Base-by-base conservation (phyloP, 352 stramenopile species). In the Phytopythium chamaehyphon region DNA sequence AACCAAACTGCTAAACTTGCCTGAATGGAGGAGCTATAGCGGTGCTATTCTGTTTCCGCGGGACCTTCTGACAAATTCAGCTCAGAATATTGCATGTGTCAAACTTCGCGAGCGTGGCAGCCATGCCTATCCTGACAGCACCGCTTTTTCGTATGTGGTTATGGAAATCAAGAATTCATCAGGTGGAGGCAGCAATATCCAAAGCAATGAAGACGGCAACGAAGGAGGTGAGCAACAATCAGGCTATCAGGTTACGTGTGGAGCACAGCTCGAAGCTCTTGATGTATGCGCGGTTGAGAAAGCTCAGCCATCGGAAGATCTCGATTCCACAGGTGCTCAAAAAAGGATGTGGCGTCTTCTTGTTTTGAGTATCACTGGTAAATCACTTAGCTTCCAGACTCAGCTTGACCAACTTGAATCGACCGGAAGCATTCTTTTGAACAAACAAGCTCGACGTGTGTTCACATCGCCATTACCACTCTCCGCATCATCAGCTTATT, bases 11-110 rank as follows among this genome's bases (percentile, higher is more conserved):
- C 51, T 66, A 10, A 62, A 71, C 11, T 53, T 83, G 28, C 71
- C 69, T 2, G 61, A 73, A 22, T 91, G 75, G 71, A 80, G 75
- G 50, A 88, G 69, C 43, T 74, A 82, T 39, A 61, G 73, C n/a
- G 64, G 63, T 7, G 56, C 73, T 10, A 37, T 65, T 19, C 66
- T 90, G 2, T 23, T 80, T 14, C 80, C 76, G 11, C 87, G 80
- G 54, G 62, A 69, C 53, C 24, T 87, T 4, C 46, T 71, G 7
- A 49, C 39, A 12, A 88, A 69, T 47, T 54, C 66, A 16, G 40
- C 58, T 9, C 73, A 87, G 51, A 75, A 70, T 0, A 61, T 56
- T 12, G 28, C 81, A 23, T 88, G 73, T 18, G 54, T 90, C 11
- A 81, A 82, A 47, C 67, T 88, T 3, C 45, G 51, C 3, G 71